Conservation (phyloP, 495 filamentous ascomycete species). For the Podospora australis region DNA sequence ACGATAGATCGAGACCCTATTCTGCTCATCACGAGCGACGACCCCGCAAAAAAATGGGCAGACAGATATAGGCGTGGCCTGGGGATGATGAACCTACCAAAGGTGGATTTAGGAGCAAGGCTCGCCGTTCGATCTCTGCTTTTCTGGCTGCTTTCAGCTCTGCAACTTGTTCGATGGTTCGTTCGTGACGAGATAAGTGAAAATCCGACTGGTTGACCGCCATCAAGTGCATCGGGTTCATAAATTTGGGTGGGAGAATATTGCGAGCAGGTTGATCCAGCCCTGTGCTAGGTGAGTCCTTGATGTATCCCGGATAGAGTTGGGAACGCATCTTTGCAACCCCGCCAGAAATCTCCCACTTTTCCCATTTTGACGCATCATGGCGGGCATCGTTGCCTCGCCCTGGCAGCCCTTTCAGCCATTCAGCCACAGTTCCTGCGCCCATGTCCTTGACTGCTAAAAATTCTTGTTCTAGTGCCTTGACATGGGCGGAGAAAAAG, state of each 20-base stretch:
- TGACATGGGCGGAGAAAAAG: constrained; percentile 54
- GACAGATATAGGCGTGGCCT: too few relatives aligned
- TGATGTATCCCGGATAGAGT: constrained; percentile 21
- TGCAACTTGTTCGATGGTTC: constrained; percentile 39
- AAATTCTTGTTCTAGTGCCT: constrained; percentile 49
- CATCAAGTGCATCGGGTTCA: too few relatives aligned
- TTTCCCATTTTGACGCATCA: constrained; percentile 63
- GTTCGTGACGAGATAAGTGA: constrained; percentile 23
- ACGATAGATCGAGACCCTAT: too few relatives aligned
- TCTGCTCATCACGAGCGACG: too few relatives aligned
- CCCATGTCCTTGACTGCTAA: constrained; percentile 53
- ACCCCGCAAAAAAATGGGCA: too few relatives aligned
- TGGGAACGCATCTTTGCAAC: constrained; percentile 30
- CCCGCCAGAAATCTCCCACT: constrained; percentile 53
- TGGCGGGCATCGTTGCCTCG: constrained; percentile 50
- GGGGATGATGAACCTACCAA: too few relatives aligned
- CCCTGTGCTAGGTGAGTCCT: too few relatives aligned
- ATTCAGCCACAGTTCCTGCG: constrained; percentile 57
- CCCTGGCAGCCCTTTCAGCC: constrained; percentile 62
- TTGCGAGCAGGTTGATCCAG: too few relatives aligned
- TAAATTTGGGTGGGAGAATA: too few relatives aligned
- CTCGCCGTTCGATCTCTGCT: constrained; percentile 62
- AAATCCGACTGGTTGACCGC: too few relatives aligned
- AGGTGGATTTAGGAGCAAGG: constrained; percentile 54
- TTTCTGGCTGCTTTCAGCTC: constrained; percentile 54